A percentile compares a stretch with the other conserved stretches of the same genome.
Evolutionary conservation across 164 flowering plant species (phyloP).

Genomic region (Vitis cinerea): DNA sequence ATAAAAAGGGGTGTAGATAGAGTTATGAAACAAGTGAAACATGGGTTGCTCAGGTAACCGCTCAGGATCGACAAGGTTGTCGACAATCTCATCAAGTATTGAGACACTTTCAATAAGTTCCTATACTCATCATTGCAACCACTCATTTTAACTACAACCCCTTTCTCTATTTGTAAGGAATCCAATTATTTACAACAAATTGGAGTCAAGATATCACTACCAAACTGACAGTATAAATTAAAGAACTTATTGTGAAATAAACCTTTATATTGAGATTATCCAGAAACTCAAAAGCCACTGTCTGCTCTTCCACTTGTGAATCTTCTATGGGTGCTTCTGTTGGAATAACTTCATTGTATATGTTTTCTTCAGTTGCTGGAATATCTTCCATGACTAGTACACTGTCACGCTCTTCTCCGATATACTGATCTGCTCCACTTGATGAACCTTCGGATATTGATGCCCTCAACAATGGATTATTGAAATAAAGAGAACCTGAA

Average conservation of each 20-base stretch:
- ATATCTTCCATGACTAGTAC: slow-evolving; percentile 18
- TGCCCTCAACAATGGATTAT: slow-evolving; percentile 12
- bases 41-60: not conserved
- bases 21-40: no score
- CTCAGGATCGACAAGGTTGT: slow-evolving; percentile 9
- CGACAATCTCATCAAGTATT: slow-evolving; percentile 17
- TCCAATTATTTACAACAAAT: no score
- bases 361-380: slow-evolving; percentile 12
- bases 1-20: no score
- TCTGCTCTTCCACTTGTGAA: slow-evolving; percentile 17
- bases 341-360: not conserved
- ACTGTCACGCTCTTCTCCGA: slow-evolving; percentile 22
- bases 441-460: slow-evolving; percentile 28
- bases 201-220: no score
- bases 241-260: not conserved
- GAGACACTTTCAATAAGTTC: not conserved
- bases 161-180: no score
- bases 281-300: slow-evolving; percentile 20
- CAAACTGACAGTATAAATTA: no score
- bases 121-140: slow-evolving; percentile 14
- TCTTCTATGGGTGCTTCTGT: slow-evolving; percentile 19
- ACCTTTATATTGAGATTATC: slow-evolving; percentile 33
- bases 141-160: no score
- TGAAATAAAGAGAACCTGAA: slow-evolving; percentile 8
- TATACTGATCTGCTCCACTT: slow-evolving; percentile 9